phyloP scores from a whole-genome alignment of 1,139 yeast genomes.

The Nakaseomyces glabratus region DNA sequence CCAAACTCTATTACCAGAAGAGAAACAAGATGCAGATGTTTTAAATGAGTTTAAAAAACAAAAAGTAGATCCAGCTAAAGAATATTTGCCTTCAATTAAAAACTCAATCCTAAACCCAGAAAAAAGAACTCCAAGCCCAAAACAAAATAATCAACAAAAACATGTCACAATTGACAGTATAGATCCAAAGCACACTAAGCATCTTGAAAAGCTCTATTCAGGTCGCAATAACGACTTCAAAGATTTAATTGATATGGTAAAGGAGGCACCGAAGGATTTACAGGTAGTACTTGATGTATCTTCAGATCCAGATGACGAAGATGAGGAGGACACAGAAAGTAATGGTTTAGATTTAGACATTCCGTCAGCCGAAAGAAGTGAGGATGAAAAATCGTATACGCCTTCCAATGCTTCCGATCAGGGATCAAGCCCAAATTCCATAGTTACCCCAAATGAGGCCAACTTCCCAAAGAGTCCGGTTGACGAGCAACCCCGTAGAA shows the following conservation, averaged over 20 bases:
- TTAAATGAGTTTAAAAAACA: conserved; percentile 37
- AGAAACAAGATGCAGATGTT: conserved; percentile 55
- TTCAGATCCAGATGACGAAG: conserved; percentile 12
- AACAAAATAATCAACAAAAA: conserved; percentile 13
- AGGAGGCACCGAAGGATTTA: conserved; percentile 28
- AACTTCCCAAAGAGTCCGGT: conserved; percentile 5
- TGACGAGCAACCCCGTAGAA: conserved; percentile 1
- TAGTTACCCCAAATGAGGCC: conserved; percentile 4
- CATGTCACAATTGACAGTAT: conserved; percentile 6
- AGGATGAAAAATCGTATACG: conserved; percentile 8
- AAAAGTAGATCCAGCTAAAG: conserved; percentile 29
- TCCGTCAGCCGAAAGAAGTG: conserved; percentile 7
- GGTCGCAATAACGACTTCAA: conserved; percentile 26
- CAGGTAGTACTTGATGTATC: conserved; percentile 12
- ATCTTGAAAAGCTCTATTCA: conserved; percentile 25
- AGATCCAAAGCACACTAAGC: conserved; percentile 11
- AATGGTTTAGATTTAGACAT: conserved; percentile 9
- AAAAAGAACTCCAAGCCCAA: conserved; percentile 10
- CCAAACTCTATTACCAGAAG: conserved; percentile 49
- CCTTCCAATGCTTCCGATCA: conserved; percentile 6
- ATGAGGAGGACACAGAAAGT: conserved; percentile 11
- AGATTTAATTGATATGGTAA: conserved; percentile 29
- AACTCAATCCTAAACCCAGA: conserved; percentile 22
- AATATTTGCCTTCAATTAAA: conserved; percentile 29
- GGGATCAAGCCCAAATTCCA: background rate